Evolutionary conservation across 345 rosid species (phyloP).

Genomic region (Angophora floribunda): DNA sequence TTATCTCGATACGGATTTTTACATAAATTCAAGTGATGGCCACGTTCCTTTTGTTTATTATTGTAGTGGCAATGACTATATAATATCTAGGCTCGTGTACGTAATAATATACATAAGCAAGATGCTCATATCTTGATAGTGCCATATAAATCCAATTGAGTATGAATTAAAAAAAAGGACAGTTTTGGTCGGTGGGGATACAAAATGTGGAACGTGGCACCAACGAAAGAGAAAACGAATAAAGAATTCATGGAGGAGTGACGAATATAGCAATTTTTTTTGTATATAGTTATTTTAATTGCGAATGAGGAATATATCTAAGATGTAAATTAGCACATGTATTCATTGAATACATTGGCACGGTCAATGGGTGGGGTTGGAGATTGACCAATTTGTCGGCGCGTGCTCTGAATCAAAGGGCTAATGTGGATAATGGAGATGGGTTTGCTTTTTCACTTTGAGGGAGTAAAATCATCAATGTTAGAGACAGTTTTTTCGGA

Average conservation of each 20-base stretch:
- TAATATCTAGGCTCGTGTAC: not conserved
- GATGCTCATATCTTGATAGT: not conserved
- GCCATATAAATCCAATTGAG: not conserved
- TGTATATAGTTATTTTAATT: too few relatives aligned
- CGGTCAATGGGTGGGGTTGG: accelerated
- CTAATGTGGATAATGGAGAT: not conserved
- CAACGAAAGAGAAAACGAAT: not conserved
- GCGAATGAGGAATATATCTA: not conserved
- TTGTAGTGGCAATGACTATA: not conserved
- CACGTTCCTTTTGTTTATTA: not conserved
- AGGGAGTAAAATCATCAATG: not conserved
- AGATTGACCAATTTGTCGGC: not conserved
- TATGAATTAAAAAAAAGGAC: not conserved
- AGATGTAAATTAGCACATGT: not conserved
- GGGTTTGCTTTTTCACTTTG: not conserved
- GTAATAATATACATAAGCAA: not conserved
- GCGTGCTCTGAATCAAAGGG: not conserved
- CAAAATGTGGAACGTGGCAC: not conserved
- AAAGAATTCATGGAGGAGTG: not conserved
- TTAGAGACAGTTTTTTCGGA: not conserved
- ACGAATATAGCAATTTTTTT: not conserved
- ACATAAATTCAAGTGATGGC: not conserved
- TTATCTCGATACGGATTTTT: not conserved
- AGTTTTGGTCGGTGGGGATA: not conserved
- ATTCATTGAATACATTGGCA: not conserved